Conservation (phyloP, 2,329 filamentous ascomycete species). For the Colletotrichum tamarilloi region DNA sequence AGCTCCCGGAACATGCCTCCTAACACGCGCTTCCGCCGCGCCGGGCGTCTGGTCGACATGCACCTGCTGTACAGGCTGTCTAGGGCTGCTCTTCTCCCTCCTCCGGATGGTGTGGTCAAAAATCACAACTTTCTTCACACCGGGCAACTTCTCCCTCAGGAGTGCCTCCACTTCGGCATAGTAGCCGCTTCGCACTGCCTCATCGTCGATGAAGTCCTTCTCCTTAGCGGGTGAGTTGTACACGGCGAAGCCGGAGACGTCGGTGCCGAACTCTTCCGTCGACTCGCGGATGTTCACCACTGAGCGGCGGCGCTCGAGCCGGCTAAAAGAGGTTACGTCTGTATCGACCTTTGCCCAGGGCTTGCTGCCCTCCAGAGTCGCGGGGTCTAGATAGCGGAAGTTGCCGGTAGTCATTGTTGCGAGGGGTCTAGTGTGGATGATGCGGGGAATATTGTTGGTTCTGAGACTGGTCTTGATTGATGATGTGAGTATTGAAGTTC, state of each 20-base stretch:
- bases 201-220: conserved; percentile 66
- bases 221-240: conserved; percentile 63
- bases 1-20: conserved; percentile 65
- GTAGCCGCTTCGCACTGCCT: conserved; percentile 65
- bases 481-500: neutral
- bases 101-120: conserved; percentile 80
- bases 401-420: conserved; percentile 65
- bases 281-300: conserved; percentile 67
- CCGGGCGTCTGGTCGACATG: conserved; percentile 78
- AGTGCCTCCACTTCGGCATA: conserved; percentile 71
- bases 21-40: conserved; percentile 70
- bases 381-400: conserved; percentile 71
- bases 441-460: neutral
- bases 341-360: conserved; percentile 75
- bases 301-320: conserved; percentile 55
- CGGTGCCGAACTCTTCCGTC: conserved; percentile 62
- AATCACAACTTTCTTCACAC: conserved; percentile 71
- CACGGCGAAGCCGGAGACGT: conserved; percentile 69
- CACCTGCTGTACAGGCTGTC: conserved; percentile 75
- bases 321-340: conserved; percentile 63
- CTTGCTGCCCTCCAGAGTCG: conserved; percentile 57
- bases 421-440: neutral
- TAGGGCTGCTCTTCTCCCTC: conserved; percentile 61
- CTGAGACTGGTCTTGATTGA: neutral
- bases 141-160: conserved; percentile 63